A percentile compares a stretch with the other conserved stretches of the same genome.
These are phyloP conservation scores for Sicyos edulis DNA, from an alignment of 306 rosid species.

Conservation along the genomic window DNA sequence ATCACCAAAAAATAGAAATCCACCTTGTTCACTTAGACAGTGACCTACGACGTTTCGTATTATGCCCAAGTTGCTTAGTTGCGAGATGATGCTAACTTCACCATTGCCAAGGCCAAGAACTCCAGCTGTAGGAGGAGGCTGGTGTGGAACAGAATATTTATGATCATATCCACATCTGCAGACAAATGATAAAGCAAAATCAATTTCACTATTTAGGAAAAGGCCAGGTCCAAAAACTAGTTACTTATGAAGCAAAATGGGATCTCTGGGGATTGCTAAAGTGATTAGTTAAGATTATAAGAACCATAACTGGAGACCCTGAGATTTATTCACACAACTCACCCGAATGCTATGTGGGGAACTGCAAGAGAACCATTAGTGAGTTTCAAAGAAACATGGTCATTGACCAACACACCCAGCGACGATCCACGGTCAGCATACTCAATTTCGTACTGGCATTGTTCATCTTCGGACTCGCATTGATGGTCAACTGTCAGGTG, in stretches of 20 bases:
- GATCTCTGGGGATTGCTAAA: not conserved
- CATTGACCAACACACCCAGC: slow-evolving; percentile 55
- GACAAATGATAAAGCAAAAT: not conserved
- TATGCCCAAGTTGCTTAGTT: slow-evolving; percentile 40
- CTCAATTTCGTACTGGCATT: slow-evolving; percentile 48
- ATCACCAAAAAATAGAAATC: slow-evolving; percentile 67
- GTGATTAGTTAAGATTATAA: not conserved
- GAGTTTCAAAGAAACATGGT: slow-evolving; percentile 32
- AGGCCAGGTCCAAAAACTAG: not conserved
- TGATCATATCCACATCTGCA: slow-evolving; percentile 78
- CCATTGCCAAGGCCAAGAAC: slow-evolving; percentile 81
- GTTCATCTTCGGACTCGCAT: slow-evolving; percentile 24
- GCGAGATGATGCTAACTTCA: slow-evolving; percentile 52
- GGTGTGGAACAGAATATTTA: slow-evolving; percentile 18
- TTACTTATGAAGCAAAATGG: not conserved
- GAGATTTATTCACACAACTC: not conserved
- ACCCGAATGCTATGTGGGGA: slow-evolving; percentile 66
- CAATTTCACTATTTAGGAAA: not conserved
- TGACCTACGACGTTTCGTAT: slow-evolving; percentile 59
- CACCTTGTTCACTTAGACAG: slow-evolving; percentile 59
- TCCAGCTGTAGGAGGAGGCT: slow-evolving; percentile 50
- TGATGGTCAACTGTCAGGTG: slow-evolving; percentile 23
- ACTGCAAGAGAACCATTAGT: slow-evolving; percentile 35
- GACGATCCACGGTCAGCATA: slow-evolving; percentile 71
- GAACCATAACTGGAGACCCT: not conserved